These are phyloP conservation scores for Ormosia semicastrata DNA, from an alignment of 306 rosid genomes.

Conservation along the genomic window DNA sequence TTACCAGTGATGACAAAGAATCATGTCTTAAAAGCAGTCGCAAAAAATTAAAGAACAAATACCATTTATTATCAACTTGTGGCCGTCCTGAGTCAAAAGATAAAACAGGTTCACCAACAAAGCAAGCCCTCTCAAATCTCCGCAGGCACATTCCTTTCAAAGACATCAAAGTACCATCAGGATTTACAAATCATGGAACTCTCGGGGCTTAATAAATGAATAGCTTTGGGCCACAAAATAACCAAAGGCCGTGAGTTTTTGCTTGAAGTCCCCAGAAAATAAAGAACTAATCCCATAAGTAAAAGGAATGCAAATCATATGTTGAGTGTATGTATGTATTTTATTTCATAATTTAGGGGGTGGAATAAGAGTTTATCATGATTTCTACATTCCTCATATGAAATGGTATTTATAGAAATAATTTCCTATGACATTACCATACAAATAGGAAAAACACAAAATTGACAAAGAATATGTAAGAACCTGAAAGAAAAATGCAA, in stretches of 20 bases:
- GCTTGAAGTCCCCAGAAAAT: slow-evolving; percentile 18
- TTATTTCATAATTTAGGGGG: not conserved
- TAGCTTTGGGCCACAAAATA: slow-evolving; percentile 21
- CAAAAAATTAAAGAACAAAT: slow-evolving; percentile 36
- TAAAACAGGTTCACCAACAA: slow-evolving; percentile 65
- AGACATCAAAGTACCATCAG: slow-evolving; percentile 40
- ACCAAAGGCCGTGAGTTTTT: not conserved
- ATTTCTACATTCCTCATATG: not conserved
- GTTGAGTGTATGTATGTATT: not conserved
- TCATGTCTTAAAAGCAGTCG: not conserved
- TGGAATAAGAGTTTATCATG: slow-evolving; percentile 5
- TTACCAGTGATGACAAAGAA: slow-evolving; percentile 1
- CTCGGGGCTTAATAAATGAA: not conserved
- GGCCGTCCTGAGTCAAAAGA: slow-evolving; percentile 55
- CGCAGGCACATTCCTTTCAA: slow-evolving; percentile 87
- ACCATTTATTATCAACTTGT: slow-evolving; percentile 74
- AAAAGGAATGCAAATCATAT: slow-evolving; percentile 18
- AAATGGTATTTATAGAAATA: slow-evolving; percentile 9
- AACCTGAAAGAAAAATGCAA: not conserved
- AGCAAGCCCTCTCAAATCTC: slow-evolving; percentile 68
- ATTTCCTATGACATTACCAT: not conserved
- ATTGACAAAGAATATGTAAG: not conserved
- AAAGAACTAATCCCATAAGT: slow-evolving; percentile 17
- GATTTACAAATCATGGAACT: slow-evolving; percentile 25
- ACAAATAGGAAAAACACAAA: slow-evolving; percentile 2